Evolutionary conservation across 1,139 yeast species (phyloP).

Genomic region (Wickerhamomyces sp.): DNA sequence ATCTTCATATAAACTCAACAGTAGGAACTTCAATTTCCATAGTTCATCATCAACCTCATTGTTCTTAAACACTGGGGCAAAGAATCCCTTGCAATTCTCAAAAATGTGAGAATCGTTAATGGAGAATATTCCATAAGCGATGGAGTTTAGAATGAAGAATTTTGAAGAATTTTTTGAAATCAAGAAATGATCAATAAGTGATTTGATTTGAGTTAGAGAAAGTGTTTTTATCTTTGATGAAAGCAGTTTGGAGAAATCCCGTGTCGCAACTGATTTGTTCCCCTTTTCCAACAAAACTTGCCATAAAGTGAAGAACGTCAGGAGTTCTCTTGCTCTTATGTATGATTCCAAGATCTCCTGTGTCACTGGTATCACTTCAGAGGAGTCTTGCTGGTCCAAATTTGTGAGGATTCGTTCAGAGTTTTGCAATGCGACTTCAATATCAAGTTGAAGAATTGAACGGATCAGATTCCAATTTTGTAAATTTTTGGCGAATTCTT

Average conservation of each 20-base stretch:
- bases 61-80: constrained; percentile 18
- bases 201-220: constrained; percentile 41
- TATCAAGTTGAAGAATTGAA: constrained; percentile 42
- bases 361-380: constrained; percentile 27
- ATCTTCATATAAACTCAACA: constrained; percentile 46
- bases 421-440: constrained; percentile 41
- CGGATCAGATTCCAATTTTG: constrained; percentile 41
- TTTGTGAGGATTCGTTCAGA: constrained; percentile 29
- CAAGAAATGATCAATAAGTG: constrained; percentile 17
- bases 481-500: constrained; percentile 25
- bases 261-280: constrained; percentile 21
- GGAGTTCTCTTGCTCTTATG: constrained; percentile 55
- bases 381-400: constrained; percentile 15
- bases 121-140: constrained; percentile 36
- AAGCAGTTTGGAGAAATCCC: constrained; percentile 32
- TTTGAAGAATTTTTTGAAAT: constrained; percentile 18
- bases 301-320: constrained; percentile 47
- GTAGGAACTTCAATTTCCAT: constrained; percentile 45
- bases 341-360: constrained; percentile 41
- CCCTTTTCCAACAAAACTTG: constrained; percentile 27
- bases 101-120: constrained; percentile 10
- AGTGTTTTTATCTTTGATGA: constrained; percentile 37
- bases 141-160: constrained; percentile 30
- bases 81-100: constrained; percentile 3
- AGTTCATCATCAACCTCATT: constrained; percentile 19